Conservation (phyloP, 176 grass and related monocot species). For the Paspalum vaginatum region DNA sequence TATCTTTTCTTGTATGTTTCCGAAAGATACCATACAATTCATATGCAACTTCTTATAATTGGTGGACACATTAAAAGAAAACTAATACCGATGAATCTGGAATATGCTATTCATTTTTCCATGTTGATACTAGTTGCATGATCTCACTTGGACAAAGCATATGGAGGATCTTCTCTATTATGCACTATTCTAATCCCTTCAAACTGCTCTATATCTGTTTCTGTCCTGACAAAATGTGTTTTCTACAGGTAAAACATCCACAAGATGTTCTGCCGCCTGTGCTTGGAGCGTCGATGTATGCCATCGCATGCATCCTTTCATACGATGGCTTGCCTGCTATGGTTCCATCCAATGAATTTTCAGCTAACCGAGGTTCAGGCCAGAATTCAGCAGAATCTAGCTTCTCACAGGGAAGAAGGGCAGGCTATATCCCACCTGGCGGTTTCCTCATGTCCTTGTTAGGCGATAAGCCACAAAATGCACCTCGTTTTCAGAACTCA, state of each 20-base stretch:
- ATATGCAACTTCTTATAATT: background rate
- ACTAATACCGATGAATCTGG: background rate
- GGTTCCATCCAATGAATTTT: constrained; percentile 34
- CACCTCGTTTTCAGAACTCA: constrained; percentile 17
- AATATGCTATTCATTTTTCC: background rate
- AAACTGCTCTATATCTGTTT: background rate
- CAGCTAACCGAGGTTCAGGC: background rate
- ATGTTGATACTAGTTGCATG: background rate
- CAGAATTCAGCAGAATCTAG: constrained; percentile 29
- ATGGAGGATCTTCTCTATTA: background rate
- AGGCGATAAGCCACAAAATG: constrained; percentile 20
- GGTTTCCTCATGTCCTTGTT: constrained; percentile 69
- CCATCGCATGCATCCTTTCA: constrained; percentile 78
- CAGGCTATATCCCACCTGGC: constrained; percentile 53
- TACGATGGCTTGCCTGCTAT: constrained; percentile 71
- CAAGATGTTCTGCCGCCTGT: constrained; percentile 63
- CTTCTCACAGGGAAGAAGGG: constrained; percentile 41
- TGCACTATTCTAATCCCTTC: background rate
- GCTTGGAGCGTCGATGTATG: constrained; percentile 78
- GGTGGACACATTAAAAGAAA: background rate
- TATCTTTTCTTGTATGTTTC: background rate
- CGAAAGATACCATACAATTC: background rate
- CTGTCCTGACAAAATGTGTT: constrained; percentile 33
- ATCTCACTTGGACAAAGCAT: background rate
- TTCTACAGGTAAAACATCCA: constrained; percentile 80